Evolutionary conservation across 805 yeast species (phyloP), one percentile per base, ranked within the genome.

Genomic region (Spathaspora gorwiae): DNA sequence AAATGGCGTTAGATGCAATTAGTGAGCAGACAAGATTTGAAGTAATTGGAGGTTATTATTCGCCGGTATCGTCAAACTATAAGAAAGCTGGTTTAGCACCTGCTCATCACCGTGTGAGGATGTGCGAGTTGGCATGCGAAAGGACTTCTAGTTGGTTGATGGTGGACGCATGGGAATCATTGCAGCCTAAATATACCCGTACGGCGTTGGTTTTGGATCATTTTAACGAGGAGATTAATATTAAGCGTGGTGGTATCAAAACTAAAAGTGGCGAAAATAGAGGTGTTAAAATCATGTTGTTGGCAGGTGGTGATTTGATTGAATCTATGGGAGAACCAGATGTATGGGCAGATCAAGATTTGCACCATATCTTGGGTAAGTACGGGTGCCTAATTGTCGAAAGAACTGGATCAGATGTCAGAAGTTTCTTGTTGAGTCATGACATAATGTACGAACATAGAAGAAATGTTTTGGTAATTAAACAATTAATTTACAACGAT

Each of bases 321-420:
- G 99, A 94, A 64, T 84, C 95, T 37, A 94, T 94, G 98, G 99
- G 99, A n/a, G 99, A 94, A 66, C 98, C 99, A 19, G 94, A 92
- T 57, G 99, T 94, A 34, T 94, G 99, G 99, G 96, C 96, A 1
- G 98, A 92, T 62, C 84, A 78, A 47, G 99, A 94, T 65, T 73
- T 94, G 56, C 95, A 90, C 57, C 99, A 94, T 62, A 94, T 94
- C 39, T 74, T 94, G 54, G 99, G 99, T 26, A 84, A 87, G 50
- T 94, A 94, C 65, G 99, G 99, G 2, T 94, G 99, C 69, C 71
- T 94, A 50, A 94, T 94, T 41, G 97, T 94, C 19, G 99, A 94
- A 71, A 77, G 99, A 55, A 92, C 99, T 0, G 99, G 99, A 6
- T 76, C 94, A 8, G 99, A 94, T 66, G 99, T 94, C 43, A 79